phyloP scores from a whole-genome alignment of 2,329 filamentous ascomycete species.

The Ceratocystis eucalypticola region DNA sequence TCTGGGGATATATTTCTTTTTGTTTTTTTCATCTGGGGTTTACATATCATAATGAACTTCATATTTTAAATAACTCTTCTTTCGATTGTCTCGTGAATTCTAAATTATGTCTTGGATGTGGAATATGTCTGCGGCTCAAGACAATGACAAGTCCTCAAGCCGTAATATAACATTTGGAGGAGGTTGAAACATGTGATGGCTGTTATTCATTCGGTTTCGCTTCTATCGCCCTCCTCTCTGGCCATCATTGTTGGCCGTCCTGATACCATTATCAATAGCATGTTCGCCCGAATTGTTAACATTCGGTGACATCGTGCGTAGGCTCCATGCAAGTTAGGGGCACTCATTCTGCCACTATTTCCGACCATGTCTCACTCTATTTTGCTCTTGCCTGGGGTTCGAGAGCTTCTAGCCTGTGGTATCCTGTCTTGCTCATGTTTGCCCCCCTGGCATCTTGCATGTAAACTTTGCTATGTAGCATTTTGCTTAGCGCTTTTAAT shows the following conservation, averaged over 20 bases:
- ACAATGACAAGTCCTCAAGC: too few relatives aligned
- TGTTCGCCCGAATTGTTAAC: neutral
- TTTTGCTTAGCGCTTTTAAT: neutral
- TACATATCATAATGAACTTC: slow-evolving; percentile 5
- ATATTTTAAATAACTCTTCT: neutral
- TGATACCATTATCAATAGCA: neutral
- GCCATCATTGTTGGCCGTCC: neutral
- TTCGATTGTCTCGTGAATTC: neutral
- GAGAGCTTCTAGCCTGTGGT: neutral
- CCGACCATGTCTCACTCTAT: neutral
- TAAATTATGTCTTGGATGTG: neutral
- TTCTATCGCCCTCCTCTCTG: too few relatives aligned
- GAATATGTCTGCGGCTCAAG: too few relatives aligned
- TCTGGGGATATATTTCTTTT: neutral
- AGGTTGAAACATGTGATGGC: too few relatives aligned
- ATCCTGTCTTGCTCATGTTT: neutral
- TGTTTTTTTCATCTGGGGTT: neutral
- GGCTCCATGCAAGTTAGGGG: neutral
- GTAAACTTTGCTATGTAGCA: neutral
- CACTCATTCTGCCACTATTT: neutral
- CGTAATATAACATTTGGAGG: too few relatives aligned
- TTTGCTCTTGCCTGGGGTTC: neutral
- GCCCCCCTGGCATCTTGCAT: neutral
- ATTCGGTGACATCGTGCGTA: neutral
- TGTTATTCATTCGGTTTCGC: too few relatives aligned